Evolutionary conservation across 2,329 filamentous ascomycete genomes (phyloP).

Genomic region (Penicillium sp.): DNA sequence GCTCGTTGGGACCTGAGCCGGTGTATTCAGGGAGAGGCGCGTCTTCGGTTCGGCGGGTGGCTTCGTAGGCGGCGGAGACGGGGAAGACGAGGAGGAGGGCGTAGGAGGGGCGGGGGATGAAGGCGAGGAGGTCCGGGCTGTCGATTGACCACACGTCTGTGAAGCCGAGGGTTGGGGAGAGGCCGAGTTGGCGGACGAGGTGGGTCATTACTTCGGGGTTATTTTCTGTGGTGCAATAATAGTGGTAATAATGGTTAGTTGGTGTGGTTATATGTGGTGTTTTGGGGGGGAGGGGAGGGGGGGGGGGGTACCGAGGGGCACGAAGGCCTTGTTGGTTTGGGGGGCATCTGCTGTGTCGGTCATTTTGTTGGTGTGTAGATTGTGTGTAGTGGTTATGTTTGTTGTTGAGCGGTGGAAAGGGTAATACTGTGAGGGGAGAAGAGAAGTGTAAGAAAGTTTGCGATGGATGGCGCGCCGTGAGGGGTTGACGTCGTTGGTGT

Average conservation of each 20-base stretch:
- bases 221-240: conserved; percentile 52
- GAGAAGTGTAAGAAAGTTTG: no score
- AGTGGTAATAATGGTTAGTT: conserved; percentile 11
- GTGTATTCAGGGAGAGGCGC: conserved; percentile 56
- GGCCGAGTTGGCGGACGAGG: conserved; percentile 73
- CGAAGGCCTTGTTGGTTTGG: conserved; percentile 39
- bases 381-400: neutral
- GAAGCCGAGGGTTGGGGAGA: conserved; percentile 66
- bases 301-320: conserved; percentile 35
- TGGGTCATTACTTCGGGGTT: conserved; percentile 83
- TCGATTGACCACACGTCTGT: conserved; percentile 89
- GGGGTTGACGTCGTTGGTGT: no score
- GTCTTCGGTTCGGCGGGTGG: conserved; percentile 66
- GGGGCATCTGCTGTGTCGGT: conserved; percentile 33
- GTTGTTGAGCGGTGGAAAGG: no score
- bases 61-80: no score
- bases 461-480: no score
- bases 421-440: no score
- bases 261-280: no score
- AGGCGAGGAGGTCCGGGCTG: conserved; percentile 71
- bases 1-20: conserved; percentile 59
- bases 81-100: conserved; percentile 87
- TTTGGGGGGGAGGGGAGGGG: neutral
- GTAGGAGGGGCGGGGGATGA: conserved; percentile 78
- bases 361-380: no score